A percentile compares a stretch with the other conserved stretches of the same genome.
Evolutionary conservation across 495 filamentous ascomycete species (phyloP).

Genomic region (Choiromyces venosus): DNA sequence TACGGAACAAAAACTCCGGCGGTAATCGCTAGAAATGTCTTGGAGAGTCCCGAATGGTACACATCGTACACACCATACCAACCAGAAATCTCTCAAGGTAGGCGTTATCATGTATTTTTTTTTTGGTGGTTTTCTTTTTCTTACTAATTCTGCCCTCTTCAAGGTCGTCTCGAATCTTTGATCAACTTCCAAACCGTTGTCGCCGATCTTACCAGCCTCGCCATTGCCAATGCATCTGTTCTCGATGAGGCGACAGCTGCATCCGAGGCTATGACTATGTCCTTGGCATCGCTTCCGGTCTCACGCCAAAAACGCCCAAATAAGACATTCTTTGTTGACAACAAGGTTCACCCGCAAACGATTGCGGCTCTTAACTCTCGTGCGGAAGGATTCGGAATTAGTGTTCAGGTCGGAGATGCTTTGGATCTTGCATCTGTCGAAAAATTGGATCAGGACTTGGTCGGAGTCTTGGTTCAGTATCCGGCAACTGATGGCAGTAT

Average conservation of each 20-base stretch:
- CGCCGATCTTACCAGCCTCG: conserved; percentile 78
- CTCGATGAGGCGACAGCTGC: conserved; percentile 93
- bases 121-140: background rate
- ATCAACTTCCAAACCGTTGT: conserved; percentile 97
- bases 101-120: conserved; percentile 7
- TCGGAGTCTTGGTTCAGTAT: conserved; percentile 92
- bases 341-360: conserved; percentile 82
- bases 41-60: conserved; percentile 96
- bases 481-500: conserved; percentile 84
- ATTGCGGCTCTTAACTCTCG: conserved; percentile 78
- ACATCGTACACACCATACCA: conserved; percentile 99
- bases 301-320: conserved; percentile 66
- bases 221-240: conserved; percentile 89
- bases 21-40: conserved; percentile 88
- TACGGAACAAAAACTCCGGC: conserved; percentile 77
- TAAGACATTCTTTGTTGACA: conserved; percentile 79
- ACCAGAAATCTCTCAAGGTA: conserved; percentile 90
- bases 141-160: background rate
- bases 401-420: conserved; percentile 66
- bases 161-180: conserved; percentile 76
- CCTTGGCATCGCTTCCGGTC: conserved; percentile 66
- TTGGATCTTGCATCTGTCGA: conserved; percentile 55
- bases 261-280: conserved; percentile 96
- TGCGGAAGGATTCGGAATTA: conserved; percentile 90
- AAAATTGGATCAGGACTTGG: conserved; percentile 70